Conservation (phyloP, 2,329 filamentous ascomycete genomes). For the Aureobasidium sp. region DNA sequence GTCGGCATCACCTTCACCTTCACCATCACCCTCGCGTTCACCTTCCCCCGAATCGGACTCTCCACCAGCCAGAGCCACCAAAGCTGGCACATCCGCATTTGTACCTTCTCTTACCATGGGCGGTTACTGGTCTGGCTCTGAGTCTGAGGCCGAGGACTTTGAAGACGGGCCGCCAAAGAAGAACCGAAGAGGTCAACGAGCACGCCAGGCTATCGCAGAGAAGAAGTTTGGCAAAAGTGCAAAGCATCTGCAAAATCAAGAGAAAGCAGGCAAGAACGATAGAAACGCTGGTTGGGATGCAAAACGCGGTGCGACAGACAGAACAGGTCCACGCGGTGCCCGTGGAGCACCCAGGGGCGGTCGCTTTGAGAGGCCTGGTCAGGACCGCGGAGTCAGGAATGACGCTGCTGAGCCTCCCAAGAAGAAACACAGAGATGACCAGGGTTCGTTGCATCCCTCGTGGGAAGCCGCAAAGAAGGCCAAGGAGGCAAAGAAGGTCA, state of each 20-base stretch:
- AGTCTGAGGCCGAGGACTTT: constrained; percentile 57
- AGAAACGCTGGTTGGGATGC: constrained; percentile 51
- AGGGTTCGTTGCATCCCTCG: constrained; percentile 51
- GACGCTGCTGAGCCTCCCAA: constrained; percentile 15
- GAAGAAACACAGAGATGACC: constrained; percentile 35
- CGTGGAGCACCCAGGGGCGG: constrained; percentile 16
- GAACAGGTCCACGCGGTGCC: constrained; percentile 12
- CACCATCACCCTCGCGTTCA: constrained; percentile 19
- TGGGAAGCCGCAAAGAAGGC: constrained; percentile 55
- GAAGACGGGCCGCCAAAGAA: constrained; percentile 50
- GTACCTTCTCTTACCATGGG: constrained; percentile 67
- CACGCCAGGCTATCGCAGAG: constrained; percentile 71
- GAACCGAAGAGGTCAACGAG: constrained; percentile 67
- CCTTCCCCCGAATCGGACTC: constrained; percentile 14
- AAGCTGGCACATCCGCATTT: constrained; percentile 47
- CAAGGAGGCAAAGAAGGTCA: constrained; percentile 43
- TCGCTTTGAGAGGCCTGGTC: constrained; percentile 16
- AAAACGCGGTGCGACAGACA: constrained; percentile 43
- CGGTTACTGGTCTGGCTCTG: constrained; percentile 69
- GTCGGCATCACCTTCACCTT: constrained; percentile 20
- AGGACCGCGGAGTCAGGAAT: constrained; percentile 17
- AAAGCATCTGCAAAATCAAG: constrained; percentile 50
- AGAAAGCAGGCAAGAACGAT: constrained; percentile 23
- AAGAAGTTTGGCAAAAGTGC: constrained; percentile 68
- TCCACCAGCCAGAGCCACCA: constrained; percentile 18